These are phyloP conservation scores for Apiospora pterosperma DNA, from an alignment of 2,329 filamentous ascomycete genomes.

Conservation along the genomic window DNA sequence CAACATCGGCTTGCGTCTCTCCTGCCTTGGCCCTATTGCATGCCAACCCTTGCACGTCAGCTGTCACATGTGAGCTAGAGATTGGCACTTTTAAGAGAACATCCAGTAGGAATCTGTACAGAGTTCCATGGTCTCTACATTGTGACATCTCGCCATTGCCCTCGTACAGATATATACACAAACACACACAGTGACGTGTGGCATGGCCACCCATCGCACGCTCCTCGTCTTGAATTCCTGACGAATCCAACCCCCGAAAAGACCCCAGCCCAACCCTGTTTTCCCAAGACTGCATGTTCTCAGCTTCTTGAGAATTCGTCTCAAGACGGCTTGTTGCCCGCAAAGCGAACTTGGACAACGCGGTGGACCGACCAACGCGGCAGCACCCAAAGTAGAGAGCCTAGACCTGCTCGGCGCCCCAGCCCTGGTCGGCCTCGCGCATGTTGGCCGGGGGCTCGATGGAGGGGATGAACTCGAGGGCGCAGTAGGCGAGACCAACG, in stretches of 20 bases:
- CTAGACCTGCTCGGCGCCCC: slow-evolving; percentile 76
- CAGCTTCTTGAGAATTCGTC: neutral
- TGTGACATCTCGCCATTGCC: neutral
- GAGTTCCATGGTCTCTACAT: neutral
- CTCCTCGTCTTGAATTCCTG: neutral
- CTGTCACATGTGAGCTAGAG: neutral
- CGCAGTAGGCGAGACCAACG: slow-evolving; percentile 74
- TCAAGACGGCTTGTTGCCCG: neutral
- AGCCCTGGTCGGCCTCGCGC: slow-evolving; percentile 72
- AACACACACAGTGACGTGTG: neutral
- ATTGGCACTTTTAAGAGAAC: neutral
- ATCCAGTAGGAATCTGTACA: neutral
- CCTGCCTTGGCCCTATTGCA: neutral
- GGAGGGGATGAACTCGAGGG: slow-evolving; percentile 72
- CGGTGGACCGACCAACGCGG: neutral
- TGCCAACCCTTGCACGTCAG: neutral
- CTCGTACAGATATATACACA: neutral
- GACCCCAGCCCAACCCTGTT: neutral
- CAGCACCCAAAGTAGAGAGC: neutral
- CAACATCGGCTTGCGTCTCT: neutral
- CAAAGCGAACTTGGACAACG: neutral
- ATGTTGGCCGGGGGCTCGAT: slow-evolving; percentile 80
- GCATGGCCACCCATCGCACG: neutral
- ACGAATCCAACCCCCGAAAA: neutral
- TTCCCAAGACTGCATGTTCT: neutral